phyloP scores from a whole-genome alignment of 2,329 filamentous ascomycete species.

The Apiospora sp. region DNA sequence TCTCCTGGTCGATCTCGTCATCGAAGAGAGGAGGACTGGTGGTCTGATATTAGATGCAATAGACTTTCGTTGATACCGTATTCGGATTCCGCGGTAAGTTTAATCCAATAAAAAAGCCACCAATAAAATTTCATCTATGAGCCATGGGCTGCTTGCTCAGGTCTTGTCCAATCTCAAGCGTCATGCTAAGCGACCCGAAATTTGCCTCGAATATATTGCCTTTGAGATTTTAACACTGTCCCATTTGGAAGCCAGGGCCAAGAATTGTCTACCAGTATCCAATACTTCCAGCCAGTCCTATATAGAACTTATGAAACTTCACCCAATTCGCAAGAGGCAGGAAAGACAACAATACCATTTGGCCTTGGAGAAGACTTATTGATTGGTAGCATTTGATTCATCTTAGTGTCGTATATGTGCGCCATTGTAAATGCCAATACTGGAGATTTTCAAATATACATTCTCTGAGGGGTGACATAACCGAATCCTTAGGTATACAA shows the following conservation, averaged over 20 bases:
- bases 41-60: conserved; percentile 2
- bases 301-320: no score
- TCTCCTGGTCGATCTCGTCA: background rate
- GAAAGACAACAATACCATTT: no score
- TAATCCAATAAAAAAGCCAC: background rate
- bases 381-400: background rate
- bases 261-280: no score
- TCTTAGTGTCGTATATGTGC: background rate
- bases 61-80: background rate
- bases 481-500: conserved; percentile 7
- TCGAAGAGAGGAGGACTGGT: background rate
- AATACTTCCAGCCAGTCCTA: no score
- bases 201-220: background rate
- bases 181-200: no score
- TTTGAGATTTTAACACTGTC: background rate
- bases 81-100: background rate
- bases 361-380: no score
- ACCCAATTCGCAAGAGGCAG: no score
- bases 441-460: background rate
- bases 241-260: no score
- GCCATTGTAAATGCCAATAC: background rate
- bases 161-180: background rate
- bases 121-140: background rate
- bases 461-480: background rate
- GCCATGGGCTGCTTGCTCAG: no score